phyloP scores from a whole-genome alignment of 2,329 filamentous ascomycete genomes.

The Diaporthe humulicola region DNA sequence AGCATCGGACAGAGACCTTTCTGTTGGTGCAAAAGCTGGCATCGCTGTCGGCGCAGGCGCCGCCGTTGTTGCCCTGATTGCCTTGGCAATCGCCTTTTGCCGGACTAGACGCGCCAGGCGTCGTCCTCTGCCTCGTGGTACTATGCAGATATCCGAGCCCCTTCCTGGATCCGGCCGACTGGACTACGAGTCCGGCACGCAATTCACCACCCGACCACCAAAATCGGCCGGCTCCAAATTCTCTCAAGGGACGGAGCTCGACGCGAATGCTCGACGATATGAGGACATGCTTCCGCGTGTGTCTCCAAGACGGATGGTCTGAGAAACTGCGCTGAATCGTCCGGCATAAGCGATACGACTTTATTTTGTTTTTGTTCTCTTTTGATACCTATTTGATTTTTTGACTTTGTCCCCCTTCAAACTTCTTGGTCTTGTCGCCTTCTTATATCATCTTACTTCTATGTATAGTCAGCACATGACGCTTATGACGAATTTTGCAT shows the following conservation, averaged over 20 bases:
- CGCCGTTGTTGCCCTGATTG: conserved; percentile 55
- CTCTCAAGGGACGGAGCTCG: conserved; percentile 56
- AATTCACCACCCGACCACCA: conserved; percentile 51
- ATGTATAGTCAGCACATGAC: conserved; percentile 35
- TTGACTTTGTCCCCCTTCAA: conserved; percentile 12
- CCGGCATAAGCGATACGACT: conserved; percentile 22
- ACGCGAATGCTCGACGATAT: conserved; percentile 66
- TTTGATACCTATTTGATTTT: conserved; percentile 37
- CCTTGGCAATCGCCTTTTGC: conserved; percentile 56
- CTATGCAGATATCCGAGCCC: conserved; percentile 64
- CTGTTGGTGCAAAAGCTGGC: conserved; percentile 60
- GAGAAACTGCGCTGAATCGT: conserved; percentile 34
- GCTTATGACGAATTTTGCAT: conserved; percentile 30
- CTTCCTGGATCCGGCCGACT: conserved; percentile 60
- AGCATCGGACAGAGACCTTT: conserved; percentile 46
- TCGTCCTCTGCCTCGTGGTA: conserved; percentile 41
- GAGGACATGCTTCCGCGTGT: conserved; percentile 69
- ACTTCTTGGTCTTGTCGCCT: conserved; percentile 14
- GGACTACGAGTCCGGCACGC: conserved; percentile 52
- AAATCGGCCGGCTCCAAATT: conserved; percentile 33
- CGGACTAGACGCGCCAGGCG: conserved; percentile 50
- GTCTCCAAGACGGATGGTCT: conserved; percentile 58
- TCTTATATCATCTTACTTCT: conserved; percentile 28
- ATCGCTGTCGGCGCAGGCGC: conserved; percentile 62
- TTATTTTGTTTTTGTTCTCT: conserved; percentile 6